These are phyloP conservation scores for Sporothrix protearum DNA, from an alignment of 2,329 filamentous ascomycete genomes.

Conservation along the genomic window DNA sequence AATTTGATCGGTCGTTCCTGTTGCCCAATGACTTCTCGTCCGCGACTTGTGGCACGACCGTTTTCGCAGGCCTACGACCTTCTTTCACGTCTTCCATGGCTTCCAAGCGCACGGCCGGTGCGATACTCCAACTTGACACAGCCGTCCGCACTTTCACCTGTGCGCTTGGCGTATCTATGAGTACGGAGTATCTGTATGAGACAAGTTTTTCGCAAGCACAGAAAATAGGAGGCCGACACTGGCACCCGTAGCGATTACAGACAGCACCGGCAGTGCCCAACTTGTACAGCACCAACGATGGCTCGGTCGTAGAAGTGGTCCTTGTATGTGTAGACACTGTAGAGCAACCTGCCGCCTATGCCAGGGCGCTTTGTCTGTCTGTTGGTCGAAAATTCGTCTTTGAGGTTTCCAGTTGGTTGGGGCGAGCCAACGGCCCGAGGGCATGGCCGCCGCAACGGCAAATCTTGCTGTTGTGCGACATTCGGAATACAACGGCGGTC, in stretches of 20 bases:
- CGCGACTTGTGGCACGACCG: background rate
- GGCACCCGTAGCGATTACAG: background rate
- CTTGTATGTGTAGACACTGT: background rate
- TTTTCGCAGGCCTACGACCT: background rate
- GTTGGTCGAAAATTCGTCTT: background rate
- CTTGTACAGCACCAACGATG: background rate
- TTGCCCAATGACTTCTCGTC: background rate
- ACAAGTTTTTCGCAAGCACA: background rate
- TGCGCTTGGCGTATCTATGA: background rate
- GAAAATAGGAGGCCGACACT: background rate
- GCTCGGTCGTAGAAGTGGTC: background rate
- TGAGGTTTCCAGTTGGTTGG: background rate
- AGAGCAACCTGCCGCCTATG: slow-evolving; percentile 1
- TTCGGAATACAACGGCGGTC: background rate
- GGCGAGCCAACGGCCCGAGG: background rate
- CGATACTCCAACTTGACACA: background rate
- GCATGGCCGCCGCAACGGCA: background rate
- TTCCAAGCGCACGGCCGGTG: background rate
- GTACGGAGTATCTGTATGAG: background rate
- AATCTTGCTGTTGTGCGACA: background rate
- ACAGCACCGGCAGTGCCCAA: background rate
- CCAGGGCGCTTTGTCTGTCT: background rate
- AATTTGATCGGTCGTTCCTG: slow-evolving; percentile 1
- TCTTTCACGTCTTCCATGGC: slow-evolving; percentile 13
- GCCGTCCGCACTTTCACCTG: background rate